phyloP scores from a whole-genome alignment of 129 eudicot genomes.

The Silybum marianum region DNA sequence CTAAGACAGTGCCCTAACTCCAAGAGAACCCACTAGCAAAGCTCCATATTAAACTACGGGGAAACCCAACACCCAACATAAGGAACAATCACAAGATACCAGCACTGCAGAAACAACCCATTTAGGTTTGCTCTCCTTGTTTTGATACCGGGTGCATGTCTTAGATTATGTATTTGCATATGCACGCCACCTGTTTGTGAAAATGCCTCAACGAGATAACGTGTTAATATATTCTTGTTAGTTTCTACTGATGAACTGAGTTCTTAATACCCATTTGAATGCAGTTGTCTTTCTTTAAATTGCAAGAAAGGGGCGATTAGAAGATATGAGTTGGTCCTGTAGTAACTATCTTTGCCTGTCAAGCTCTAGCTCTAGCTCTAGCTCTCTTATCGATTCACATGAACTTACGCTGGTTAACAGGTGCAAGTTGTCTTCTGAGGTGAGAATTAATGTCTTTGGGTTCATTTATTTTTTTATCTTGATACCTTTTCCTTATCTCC shows the following conservation, averaged over 20 bases:
- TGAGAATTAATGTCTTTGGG: constrained; percentile 20
- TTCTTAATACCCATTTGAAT: constrained; percentile 14
- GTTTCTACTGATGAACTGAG: not conserved
- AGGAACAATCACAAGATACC: not conserved
- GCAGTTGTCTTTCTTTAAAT: constrained; percentile 29
- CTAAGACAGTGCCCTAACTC: constrained; percentile 8
- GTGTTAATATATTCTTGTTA: not conserved
- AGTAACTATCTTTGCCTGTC: constrained; percentile 38
- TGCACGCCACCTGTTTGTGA: constrained; percentile 35
- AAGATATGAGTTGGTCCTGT: constrained; percentile 59
- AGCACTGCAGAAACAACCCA: not conserved
- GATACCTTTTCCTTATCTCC: not conserved
- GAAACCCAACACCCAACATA: not conserved
- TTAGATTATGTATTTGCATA: not conserved
- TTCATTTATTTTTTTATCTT: not conserved
- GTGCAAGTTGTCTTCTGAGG: constrained; percentile 39
- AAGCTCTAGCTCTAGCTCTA: constrained; percentile 32
- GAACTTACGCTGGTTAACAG: constrained; percentile 17
- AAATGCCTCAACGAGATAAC: constrained; percentile 28
- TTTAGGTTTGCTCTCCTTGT: constrained; percentile 1
- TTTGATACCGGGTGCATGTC: not conserved
- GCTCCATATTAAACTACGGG: not conserved
- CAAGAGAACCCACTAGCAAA: constrained; percentile 2
- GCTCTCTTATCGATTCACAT: constrained; percentile 25
- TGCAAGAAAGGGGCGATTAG: constrained; percentile 18